phyloP scores from a whole-genome alignment of 208 protist species.

The Phytomonas sp. region DNA sequence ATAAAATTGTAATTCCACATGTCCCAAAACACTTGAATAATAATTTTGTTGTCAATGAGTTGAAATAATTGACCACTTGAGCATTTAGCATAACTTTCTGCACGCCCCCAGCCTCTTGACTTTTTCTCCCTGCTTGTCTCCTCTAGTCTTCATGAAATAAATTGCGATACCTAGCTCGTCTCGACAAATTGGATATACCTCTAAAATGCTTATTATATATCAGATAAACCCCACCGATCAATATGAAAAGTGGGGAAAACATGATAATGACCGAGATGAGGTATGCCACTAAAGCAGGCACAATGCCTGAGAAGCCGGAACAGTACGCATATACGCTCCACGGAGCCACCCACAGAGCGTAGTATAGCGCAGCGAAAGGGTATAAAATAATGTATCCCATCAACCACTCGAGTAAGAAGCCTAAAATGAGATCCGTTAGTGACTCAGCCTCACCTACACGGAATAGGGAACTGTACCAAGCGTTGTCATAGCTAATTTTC shows the following conservation, averaged over 20 bases:
- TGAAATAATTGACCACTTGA: neutral
- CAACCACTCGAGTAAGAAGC: slow-evolving; percentile 80
- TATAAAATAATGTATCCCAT: slow-evolving; percentile 71
- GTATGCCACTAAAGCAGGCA: slow-evolving; percentile 54
- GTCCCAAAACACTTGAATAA: neutral
- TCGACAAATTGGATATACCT: slow-evolving; percentile 1
- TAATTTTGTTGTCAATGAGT: neutral
- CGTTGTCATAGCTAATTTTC: slow-evolving; percentile 72
- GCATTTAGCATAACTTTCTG: neutral
- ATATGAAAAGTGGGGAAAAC: slow-evolving; percentile 43
- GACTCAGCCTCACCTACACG: slow-evolving; percentile 51
- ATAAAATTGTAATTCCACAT: neutral
- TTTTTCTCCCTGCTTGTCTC: slow-evolving; percentile 1
- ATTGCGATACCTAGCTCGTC: slow-evolving; percentile 14
- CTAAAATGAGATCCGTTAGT: slow-evolving; percentile 66
- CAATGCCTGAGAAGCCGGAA: slow-evolving; percentile 43
- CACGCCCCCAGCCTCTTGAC: neutral
- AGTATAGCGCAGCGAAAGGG: slow-evolving; percentile 78
- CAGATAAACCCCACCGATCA: slow-evolving; percentile 30
- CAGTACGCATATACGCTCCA: slow-evolving; percentile 73
- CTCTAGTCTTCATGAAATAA: slow-evolving; percentile 1
- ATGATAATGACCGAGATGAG: slow-evolving; percentile 47
- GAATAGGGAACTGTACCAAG: slow-evolving; percentile 76
- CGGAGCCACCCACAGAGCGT: slow-evolving; percentile 70
- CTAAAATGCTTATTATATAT: slow-evolving; percentile 11